phyloP scores from a whole-genome alignment of 148 eudicot species.

The Mesembryanthemum crystallinum region DNA sequence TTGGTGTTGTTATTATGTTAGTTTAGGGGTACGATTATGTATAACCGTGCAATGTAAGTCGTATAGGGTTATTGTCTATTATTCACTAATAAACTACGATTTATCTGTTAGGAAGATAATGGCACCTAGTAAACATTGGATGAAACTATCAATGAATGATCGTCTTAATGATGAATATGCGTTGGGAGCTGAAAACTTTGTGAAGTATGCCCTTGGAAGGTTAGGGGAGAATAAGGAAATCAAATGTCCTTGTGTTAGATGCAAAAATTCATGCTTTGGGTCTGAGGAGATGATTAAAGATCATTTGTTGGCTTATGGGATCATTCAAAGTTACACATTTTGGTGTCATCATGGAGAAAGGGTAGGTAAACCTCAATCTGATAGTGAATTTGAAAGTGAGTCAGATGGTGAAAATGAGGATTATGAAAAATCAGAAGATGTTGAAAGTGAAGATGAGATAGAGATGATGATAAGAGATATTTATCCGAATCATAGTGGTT shows the following conservation, averaged over 20 bases:
- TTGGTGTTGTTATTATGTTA: too few relatives aligned
- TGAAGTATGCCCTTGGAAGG: not conserved
- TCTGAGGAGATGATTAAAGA: too few relatives aligned
- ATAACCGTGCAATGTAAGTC: too few relatives aligned
- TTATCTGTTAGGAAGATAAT: not conserved
- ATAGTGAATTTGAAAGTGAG: not conserved
- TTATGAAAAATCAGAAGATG: not conserved
- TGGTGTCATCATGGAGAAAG: constrained; percentile 3
- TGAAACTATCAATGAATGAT: not conserved
- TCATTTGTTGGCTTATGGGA: not conserved
- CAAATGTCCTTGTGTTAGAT: not conserved
- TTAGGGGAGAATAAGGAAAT: not conserved
- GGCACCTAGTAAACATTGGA: constrained; percentile 5
- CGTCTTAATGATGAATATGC: not conserved
- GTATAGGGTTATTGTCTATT: too few relatives aligned
- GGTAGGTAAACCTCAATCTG: not conserved
- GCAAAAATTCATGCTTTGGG: not conserved
- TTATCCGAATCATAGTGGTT: not conserved
- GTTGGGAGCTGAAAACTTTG: not conserved
- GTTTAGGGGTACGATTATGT: too few relatives aligned
- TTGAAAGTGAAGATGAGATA: not conserved
- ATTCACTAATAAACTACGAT: too few relatives aligned
- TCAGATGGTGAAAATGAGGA: not conserved
- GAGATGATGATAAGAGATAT: not conserved
- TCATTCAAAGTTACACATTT: not conserved